phyloP scores from a whole-genome alignment of 805 yeast genomes.

The Grigorovia jiainica region DNA sequence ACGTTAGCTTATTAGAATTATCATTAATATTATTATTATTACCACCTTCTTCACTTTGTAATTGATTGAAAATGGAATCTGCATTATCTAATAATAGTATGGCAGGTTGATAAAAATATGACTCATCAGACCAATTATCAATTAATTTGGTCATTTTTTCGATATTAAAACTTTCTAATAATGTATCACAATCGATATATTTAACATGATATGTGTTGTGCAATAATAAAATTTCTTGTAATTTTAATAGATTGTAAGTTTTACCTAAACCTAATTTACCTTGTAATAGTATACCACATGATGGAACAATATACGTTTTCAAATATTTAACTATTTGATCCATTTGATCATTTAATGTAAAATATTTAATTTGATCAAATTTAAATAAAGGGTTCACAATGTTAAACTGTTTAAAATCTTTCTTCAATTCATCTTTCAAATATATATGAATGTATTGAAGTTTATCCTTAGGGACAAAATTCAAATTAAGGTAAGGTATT shows the following conservation, averaged over 20 bases:
- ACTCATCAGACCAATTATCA: slow-evolving; percentile 37
- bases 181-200: slow-evolving; percentile 46
- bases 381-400: background rate
- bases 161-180: slow-evolving; percentile 14
- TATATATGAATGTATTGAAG: background rate
- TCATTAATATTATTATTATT: slow-evolving; percentile 28
- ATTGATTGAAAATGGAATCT: slow-evolving; percentile 48
- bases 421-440: background rate
- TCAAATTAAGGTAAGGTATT: background rate
- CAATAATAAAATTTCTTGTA: slow-evolving; percentile 23
- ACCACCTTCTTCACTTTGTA: slow-evolving; percentile 50
- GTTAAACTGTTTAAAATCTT: background rate
- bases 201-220: slow-evolving; percentile 32
- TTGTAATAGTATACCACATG: slow-evolving; percentile 47
- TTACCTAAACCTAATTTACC: slow-evolving; percentile 85
- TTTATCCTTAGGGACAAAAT: background rate
- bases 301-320: slow-evolving; percentile 13
- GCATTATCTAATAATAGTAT: slow-evolving; percentile 68
- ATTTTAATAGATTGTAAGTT: slow-evolving; percentile 40
- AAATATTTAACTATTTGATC: slow-evolving; percentile 9
- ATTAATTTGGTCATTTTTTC: slow-evolving; percentile 34
- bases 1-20: slow-evolving; percentile 55
- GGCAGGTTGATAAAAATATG: slow-evolving; percentile 73
- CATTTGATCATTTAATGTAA: background rate
- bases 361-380: background rate